Evolutionary conservation across 1,284 basidiomycete species (phyloP).

Genomic region (Sanghuangporus weigelae): DNA sequence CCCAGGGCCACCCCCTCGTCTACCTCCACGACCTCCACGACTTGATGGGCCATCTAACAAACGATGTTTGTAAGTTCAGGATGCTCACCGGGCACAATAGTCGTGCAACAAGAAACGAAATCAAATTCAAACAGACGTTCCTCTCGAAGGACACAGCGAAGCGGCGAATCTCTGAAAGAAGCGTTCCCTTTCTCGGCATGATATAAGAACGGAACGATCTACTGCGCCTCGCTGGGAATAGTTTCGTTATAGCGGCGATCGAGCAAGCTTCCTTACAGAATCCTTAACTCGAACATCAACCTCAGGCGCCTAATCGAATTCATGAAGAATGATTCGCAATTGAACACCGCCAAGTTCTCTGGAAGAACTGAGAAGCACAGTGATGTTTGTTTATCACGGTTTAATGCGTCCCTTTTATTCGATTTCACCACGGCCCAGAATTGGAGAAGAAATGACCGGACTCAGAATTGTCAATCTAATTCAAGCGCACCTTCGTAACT

Average conservation of each 20-base stretch:
- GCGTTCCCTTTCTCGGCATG: neutral
- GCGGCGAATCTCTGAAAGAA: neutral
- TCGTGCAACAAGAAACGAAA: neutral
- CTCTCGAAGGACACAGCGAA: neutral
- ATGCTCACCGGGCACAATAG: neutral
- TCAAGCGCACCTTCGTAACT: constrained; percentile 79
- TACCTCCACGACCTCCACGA: constrained; percentile 49
- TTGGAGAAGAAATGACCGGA: constrained; percentile 4
- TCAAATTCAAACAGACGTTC: neutral
- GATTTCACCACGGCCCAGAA: neutral
- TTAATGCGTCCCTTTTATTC: constrained; percentile 3
- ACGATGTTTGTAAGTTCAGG: constrained; percentile 9
- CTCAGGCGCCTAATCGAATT: neutral
- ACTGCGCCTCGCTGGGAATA: neutral
- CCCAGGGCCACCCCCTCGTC: constrained; percentile 40
- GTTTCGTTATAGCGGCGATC: neutral
- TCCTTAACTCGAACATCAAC: constrained; percentile 3
- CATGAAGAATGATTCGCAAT: neutral
- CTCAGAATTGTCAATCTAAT: constrained; percentile 19
- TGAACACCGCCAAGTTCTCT: neutral
- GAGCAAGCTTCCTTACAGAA: constrained; percentile 1
- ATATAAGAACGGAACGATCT: neutral
- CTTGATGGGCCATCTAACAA: constrained; percentile 24
- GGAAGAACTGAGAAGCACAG: neutral
- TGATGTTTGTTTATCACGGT: neutral